Evolutionary conservation across 73 alveolate species (phyloP).

Genomic region (Paramecium pentaurelia): DNA sequence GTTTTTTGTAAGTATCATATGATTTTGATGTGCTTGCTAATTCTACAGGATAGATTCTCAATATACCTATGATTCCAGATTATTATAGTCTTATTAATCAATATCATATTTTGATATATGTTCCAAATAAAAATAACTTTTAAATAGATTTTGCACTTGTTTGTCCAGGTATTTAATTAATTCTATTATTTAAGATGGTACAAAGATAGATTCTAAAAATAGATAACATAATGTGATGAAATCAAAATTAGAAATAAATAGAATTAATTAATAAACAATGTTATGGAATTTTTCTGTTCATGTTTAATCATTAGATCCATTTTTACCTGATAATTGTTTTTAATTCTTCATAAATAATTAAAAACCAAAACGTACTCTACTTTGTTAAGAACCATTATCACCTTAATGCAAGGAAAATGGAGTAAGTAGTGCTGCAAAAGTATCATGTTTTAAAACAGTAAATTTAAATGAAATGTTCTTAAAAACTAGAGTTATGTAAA

Average conservation of each 20-base stretch:
- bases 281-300: slow-evolving; percentile 47
- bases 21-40: slow-evolving; percentile 29
- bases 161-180: background rate
- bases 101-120: slow-evolving; percentile 24
- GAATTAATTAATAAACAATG: background rate
- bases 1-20: background rate
- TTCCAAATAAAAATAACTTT: slow-evolving; percentile 27
- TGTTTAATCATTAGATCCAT: slow-evolving; percentile 44
- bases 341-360: background rate
- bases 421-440: background rate
- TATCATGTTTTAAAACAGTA: background rate
- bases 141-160: background rate
- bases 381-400: slow-evolving; percentile 24
- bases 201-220: background rate
- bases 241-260: slow-evolving; percentile 7
- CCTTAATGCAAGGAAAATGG: slow-evolving; percentile 13
- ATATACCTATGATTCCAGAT: slow-evolving; percentile 38
- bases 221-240: slow-evolving; percentile 12
- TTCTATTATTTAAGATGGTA: background rate
- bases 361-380: background rate
- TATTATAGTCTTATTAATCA: background rate
- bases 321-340: background rate
- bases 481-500: slow-evolving; percentile 9
- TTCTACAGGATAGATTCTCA: background rate
- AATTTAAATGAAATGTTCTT: slow-evolving; percentile 3